Evolutionary conservation across 2,329 filamentous ascomycete genomes (phyloP).

Genomic region (Fusarium zealandicum): DNA sequence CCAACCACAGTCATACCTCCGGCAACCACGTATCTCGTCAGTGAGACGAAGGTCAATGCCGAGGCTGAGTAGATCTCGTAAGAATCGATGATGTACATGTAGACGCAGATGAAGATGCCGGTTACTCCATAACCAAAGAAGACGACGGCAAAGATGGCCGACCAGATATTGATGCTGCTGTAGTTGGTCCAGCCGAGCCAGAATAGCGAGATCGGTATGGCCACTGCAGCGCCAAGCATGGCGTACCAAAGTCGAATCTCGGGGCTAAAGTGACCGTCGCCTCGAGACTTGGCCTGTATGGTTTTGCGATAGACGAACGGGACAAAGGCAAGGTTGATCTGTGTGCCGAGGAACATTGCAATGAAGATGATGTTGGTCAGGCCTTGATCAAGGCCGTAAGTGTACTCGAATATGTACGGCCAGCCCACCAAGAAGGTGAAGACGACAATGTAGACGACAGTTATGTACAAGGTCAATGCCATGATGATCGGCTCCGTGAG

Average conservation of each 20-base stretch:
- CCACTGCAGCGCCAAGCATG: constrained; percentile 50
- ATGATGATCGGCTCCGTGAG: constrained; percentile 50
- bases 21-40: constrained; percentile 43
- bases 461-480: constrained; percentile 58
- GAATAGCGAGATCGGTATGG: constrained; percentile 56
- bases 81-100: constrained; percentile 49
- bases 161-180: constrained; percentile 53
- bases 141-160: constrained; percentile 50
- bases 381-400: constrained; percentile 52
- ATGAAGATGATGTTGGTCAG: constrained; percentile 54
- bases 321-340: constrained; percentile 44
- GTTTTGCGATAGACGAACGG: constrained; percentile 47
- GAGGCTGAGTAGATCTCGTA: constrained; percentile 47
- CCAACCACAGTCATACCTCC: constrained; percentile 47
- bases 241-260: constrained; percentile 54
- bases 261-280: constrained; percentile 39
- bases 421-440: constrained; percentile 63
- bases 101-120: constrained; percentile 40
- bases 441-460: constrained; percentile 60
- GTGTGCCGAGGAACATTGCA: constrained; percentile 52
- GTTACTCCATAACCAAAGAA: constrained; percentile 55
- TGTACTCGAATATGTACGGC: constrained; percentile 55
- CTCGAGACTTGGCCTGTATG: constrained; percentile 35
- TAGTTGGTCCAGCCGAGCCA: constrained; percentile 60
- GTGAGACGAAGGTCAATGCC: constrained; percentile 43